A percentile compares a stretch with the other conserved stretches of the same genome.
phyloP scores from a whole-genome alignment of 352 stramenopile genomes.

The Plasmopara viticola region DNA sequence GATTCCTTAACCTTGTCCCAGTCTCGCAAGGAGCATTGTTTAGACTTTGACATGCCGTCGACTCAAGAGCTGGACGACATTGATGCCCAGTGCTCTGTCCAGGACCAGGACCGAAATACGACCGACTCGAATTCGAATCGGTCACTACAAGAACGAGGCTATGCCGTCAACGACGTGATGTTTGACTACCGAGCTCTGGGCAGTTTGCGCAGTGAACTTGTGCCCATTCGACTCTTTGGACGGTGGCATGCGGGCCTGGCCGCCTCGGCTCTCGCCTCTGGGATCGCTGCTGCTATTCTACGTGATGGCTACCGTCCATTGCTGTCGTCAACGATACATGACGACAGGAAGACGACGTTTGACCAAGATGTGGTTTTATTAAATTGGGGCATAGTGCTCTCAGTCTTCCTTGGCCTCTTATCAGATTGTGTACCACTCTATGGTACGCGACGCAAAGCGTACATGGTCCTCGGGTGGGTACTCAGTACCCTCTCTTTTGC shows the following conservation, averaged over 20 bases:
- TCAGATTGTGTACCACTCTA: slow-evolving; percentile 79
- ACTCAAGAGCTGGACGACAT: slow-evolving; percentile 24
- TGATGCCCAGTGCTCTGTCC: slow-evolving; percentile 13
- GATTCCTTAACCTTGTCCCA: slow-evolving; percentile 25
- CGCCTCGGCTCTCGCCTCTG: slow-evolving; percentile 25
- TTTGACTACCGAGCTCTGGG: slow-evolving; percentile 47
- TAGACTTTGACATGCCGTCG: slow-evolving; percentile 15
- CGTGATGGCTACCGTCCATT: slow-evolving; percentile 34
- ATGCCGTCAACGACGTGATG: slow-evolving; percentile 27
- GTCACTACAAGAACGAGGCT: slow-evolving; percentile 7
- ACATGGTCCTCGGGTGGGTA: slow-evolving; percentile 76
- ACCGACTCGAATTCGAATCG: not conserved
- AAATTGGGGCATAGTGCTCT: slow-evolving; percentile 64
- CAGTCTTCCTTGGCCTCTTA: slow-evolving; percentile 80
- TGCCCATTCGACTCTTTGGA: slow-evolving; percentile 30
- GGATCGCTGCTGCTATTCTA: slow-evolving; percentile 28
- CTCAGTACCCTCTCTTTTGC: slow-evolving; percentile 18
- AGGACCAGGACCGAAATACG: not conserved
- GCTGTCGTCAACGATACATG: slow-evolving; percentile 36
- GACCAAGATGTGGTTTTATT: slow-evolving; percentile 30
- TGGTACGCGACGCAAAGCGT: slow-evolving; percentile 79
- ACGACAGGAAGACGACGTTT: slow-evolving; percentile 31
- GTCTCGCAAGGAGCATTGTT: slow-evolving; percentile 17
- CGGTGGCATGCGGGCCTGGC: slow-evolving; percentile 34
- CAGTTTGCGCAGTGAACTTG: slow-evolving; percentile 37